Evolutionary conservation across 176 grass and related monocot species (phyloP).

Genomic region (Juncus effusus): DNA sequence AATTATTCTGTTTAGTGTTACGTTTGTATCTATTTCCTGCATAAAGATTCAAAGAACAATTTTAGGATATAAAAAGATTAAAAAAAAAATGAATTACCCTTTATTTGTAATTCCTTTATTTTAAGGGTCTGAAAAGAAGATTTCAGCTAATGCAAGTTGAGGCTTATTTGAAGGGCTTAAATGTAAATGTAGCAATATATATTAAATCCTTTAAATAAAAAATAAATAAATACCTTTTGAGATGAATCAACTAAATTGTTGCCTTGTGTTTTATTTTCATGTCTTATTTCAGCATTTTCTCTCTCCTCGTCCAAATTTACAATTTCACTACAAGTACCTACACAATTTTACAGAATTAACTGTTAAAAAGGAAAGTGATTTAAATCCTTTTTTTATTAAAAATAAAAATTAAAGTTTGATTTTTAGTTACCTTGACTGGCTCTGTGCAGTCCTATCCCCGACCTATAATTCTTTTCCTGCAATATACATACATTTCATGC

Average conservation of each 20-base stretch:
- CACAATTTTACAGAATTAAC: slow-evolving; percentile 17
- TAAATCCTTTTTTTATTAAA: not conserved
- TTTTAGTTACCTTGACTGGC: too few relatives aligned
- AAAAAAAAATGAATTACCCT: not conserved
- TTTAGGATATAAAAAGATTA: not conserved
- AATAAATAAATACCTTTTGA: slow-evolving; percentile 38
- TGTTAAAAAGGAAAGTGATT: slow-evolving; percentile 2
- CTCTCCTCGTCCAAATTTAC: slow-evolving; percentile 34
- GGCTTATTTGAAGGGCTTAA: not conserved
- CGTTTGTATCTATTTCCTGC: not conserved
- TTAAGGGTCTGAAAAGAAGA: not conserved
- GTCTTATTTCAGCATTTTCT: slow-evolving; percentile 24
- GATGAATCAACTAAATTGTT: slow-evolving; percentile 25
- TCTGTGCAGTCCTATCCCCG: too few relatives aligned
- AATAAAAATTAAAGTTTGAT: not conserved
- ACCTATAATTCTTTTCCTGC: not conserved
- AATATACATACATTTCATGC: not conserved
- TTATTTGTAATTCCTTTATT: not conserved
- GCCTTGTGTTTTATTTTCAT: slow-evolving; percentile 30
- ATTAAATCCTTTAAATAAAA: not conserved
- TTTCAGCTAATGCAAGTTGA: not conserved
- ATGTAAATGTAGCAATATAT: slow-evolving; percentile 4
- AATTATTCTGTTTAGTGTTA: not conserved
- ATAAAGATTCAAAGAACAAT: slow-evolving; percentile 2
- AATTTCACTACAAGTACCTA: slow-evolving; percentile 28